Evolutionary conservation across 2,329 filamentous ascomycete species (phyloP), one percentile per base, ranked within the genome.

Genomic region (Aspergillus sp.): DNA sequence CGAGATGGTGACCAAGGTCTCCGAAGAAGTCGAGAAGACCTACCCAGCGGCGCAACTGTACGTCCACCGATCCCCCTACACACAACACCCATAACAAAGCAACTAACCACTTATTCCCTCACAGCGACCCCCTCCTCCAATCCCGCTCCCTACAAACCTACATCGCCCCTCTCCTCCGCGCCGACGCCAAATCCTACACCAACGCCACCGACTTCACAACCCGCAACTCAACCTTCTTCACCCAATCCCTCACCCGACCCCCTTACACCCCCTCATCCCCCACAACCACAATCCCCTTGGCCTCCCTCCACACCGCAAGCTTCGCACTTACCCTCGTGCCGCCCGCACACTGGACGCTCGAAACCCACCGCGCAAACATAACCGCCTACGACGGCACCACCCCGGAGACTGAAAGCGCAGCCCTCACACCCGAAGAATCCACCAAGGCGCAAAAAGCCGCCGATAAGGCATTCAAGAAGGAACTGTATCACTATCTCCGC

Each of bases 181-280:
- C 79, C 21, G 85, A 87, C 66, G 79, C 81, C 8, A 82, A 84
- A 62, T 86, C 84, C 59, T 90, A 85, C 71, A 82, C 80, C 17
- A 85, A 79, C 15, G 79, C 86, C 0, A 63, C 74, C 4, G 79
- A 84, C 19, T 90, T 88, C 71, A 74, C 85, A 7, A 69, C 80
- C 32, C 80, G 83, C 36, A 85, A 87, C 70, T 71, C 75, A 28
- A 84, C 85, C 68, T 85, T 90, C 74, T 89, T 90, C 73, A 74
- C 72, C 1, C 69, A 77, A 65, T 49, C 69, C 49, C 55, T 77
- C 28, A 48, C 66, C 43, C 64, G 72, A 54, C 58, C 67, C 43
- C 32, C 64, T 25, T 74, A 76, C 66, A 59, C 55, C 21, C 60
- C 69, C 8, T 50, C 55, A 28, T 47, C 65, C 41, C 58, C 65